Evolutionary conservation across 2,329 filamentous ascomycete species (phyloP).

Genomic region (Cercospora sp.): DNA sequence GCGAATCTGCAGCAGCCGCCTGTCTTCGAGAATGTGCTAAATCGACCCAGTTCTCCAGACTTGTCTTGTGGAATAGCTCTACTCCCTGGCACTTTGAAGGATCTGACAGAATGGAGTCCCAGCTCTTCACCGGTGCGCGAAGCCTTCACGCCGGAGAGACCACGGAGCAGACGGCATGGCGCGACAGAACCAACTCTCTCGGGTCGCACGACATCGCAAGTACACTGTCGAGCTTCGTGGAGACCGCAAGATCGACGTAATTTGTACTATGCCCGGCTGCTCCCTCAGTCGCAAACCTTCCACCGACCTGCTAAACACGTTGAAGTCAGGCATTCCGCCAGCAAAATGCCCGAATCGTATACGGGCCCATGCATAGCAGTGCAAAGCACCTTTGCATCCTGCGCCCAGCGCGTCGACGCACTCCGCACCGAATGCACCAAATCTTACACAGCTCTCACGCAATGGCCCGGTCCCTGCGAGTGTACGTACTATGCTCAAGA

Average conservation of each 20-base stretch:
- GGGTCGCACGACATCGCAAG: not conserved
- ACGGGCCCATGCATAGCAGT: not conserved
- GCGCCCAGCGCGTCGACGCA: conserved; percentile 9
- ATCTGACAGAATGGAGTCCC: not conserved
- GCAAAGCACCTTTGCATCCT: conserved; percentile 6
- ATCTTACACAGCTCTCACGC: conserved; percentile 3
- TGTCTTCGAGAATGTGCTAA: not conserved
- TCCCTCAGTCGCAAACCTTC: not conserved
- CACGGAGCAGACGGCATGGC: not conserved
- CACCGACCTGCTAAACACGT: not conserved
- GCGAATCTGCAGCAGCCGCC: not conserved
- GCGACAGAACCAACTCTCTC: not conserved
- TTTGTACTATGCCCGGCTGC: not conserved
- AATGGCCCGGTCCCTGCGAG: conserved; percentile 8
- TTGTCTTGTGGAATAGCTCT: not conserved
- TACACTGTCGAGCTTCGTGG: not conserved
- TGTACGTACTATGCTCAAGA: conserved; percentile 12
- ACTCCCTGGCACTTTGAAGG: not conserved
- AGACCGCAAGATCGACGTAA: not conserved
- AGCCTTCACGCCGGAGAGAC: not conserved
- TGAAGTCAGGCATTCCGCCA: not conserved
- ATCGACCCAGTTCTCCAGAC: not conserved
- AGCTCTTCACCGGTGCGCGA: not conserved
- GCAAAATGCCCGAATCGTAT: conserved; percentile 6
- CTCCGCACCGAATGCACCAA: conserved; percentile 7